A percentile compares a stretch with the other conserved stretches of the same genome.
Conservation (phyloP, 257 asterid genomes). For the Osmanthus fragrans region DNA sequence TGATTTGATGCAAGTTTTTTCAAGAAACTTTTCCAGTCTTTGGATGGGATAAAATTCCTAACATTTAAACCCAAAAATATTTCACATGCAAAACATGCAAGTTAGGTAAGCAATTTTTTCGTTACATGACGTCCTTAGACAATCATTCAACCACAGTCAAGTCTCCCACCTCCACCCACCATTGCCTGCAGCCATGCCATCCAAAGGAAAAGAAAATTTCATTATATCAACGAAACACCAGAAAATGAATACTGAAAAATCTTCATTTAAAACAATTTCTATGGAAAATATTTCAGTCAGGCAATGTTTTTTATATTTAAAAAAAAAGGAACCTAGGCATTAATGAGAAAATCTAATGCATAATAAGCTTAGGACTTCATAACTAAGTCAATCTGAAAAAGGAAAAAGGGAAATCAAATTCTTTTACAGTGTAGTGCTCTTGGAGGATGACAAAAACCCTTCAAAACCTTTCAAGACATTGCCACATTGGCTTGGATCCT, state of each 20-base stretch:
- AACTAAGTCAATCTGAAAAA: neutral
- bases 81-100: neutral
- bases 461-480: conserved; percentile 99
- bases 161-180: neutral
- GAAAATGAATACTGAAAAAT: neutral
- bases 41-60: too few species aligned
- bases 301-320: neutral
- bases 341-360: neutral
- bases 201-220: neutral
- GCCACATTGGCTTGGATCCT: conserved; percentile 99
- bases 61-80: neutral
- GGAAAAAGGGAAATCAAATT: neutral
- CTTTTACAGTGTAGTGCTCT: conserved; percentile 85
- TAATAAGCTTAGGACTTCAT: neutral
- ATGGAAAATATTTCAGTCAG: neutral
- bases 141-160: neutral
- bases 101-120: neutral
- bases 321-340: neutral
- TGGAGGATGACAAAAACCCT: conserved; percentile 92
- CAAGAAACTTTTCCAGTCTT: neutral
- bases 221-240: neutral
- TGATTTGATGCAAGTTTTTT: too few species aligned
- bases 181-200: neutral
- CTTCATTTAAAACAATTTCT: neutral
- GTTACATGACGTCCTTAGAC: neutral